These are phyloP conservation scores for Globisporangium nunn DNA, from an alignment of 352 stramenopile genomes.

Conservation along the genomic window DNA sequence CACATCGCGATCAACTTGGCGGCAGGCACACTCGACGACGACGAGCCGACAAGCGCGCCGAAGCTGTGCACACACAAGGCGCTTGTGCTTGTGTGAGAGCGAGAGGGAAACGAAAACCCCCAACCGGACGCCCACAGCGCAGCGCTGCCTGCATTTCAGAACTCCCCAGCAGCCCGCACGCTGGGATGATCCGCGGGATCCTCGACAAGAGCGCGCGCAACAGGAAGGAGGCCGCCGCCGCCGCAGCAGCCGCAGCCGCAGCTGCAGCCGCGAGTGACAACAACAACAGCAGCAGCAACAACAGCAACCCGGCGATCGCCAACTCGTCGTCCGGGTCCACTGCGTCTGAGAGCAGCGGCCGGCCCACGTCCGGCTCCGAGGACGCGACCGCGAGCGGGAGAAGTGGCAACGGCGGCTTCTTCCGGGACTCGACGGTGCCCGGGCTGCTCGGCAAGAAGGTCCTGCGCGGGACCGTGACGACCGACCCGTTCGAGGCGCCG, in stretches of 20 bases:
- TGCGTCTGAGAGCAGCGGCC: neutral
- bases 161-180: neutral
- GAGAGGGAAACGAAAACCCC: neutral
- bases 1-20: too few species aligned
- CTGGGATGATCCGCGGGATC: constrained; percentile 17
- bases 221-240: neutral
- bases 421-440: constrained; percentile 13
- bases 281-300: neutral
- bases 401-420: neutral
- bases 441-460: constrained; percentile 13
- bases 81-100: too few species aligned
- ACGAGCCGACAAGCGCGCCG: too few species aligned
- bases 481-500: neutral
- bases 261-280: neutral
- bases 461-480: constrained; percentile 5
- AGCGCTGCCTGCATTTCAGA: neutral
- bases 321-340: constrained; percentile 9
- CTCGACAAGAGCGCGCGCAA: constrained; percentile 11
- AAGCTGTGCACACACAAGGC: too few species aligned
- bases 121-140: neutral
- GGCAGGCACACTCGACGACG: too few species aligned
- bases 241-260: neutral
- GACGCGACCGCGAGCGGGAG: constrained; percentile 2
- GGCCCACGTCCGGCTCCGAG: constrained; percentile 7
- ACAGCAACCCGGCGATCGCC: constrained; percentile 3